Base-by-base conservation (phyloP, 495 filamentous ascomycete species). In the Amorphotheca resinae region DNA sequence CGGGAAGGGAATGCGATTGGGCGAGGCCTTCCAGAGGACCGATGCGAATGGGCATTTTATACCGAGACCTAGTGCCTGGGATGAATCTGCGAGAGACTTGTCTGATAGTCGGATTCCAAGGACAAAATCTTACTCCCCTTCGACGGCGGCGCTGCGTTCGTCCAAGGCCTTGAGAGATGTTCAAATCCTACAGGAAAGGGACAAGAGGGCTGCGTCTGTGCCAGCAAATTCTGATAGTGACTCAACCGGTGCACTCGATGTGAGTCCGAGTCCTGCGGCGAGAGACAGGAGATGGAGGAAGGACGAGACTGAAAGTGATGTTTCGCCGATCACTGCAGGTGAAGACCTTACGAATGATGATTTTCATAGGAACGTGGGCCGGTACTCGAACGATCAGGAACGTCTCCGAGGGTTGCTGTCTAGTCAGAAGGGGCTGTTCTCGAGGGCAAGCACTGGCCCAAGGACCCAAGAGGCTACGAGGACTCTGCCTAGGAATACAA, bases 381-480 rank as follows among this genome's bases (percentile, higher is more conserved):
- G 11, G 34, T 5, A 18, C 20, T 8, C 14, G 11, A 21, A 21
- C 6, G 34, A 37, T 21, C 34, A 21, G 15, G 34, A 18, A 21
- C 17, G 17, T 20, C 4, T 21, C 4, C 4, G 20, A 18, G 11
- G 5, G 17, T 18, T 21, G 14, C 18, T 18, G 15, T 17, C 11
- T 8, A 18, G 14, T 21, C 4, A 11, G 23, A 42, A 4, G 1
- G 9, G 22, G 12, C 38, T 64, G 22, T 59, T 64, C 34, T 50
- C 53, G 15, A 56, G 54, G 42, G 48, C 54, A 22, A 55, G 41
- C 18, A 37, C 60, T 33, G 58, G 53, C 5, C 40, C 57, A 17
- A 62, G 46, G 28, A 49, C 60, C 28, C 52, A 58, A 21, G 62
- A 60, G 51, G 56, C 59, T 2, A 59, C 55, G 11, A 59, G 51